Conservation (phyloP, 1,284 basidiomycete genomes). For the Microbotryomycetes sp. region DNA sequence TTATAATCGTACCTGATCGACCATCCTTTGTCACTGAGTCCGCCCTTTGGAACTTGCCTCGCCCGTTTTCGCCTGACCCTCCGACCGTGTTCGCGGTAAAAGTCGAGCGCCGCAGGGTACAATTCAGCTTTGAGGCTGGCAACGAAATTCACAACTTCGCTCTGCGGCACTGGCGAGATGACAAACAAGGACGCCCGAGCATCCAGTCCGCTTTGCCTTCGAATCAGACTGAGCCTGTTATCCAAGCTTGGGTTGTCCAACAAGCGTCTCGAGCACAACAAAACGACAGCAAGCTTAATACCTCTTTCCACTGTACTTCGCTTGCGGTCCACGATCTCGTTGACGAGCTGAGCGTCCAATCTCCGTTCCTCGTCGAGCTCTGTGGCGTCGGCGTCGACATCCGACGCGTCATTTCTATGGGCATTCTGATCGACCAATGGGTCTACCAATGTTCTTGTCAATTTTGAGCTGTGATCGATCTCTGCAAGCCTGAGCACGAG, state of each 20-base stretch:
- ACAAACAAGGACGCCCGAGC: conserved; percentile 89
- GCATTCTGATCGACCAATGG: conserved; percentile 43
- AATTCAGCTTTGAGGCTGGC: conserved; percentile 77
- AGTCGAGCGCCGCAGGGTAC: conserved; percentile 79
- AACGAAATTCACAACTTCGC: conserved; percentile 78
- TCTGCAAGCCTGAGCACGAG: conserved; percentile 78
- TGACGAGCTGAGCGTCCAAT: conserved; percentile 64
- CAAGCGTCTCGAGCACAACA: conserved; percentile 77
- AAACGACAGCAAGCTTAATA: conserved; percentile 87
- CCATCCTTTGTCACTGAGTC: conserved; percentile 77
- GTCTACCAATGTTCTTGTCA: background rate
- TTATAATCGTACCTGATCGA: conserved; percentile 95
- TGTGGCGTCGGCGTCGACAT: conserved; percentile 36
- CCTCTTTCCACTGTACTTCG: conserved; percentile 70
- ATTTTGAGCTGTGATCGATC: background rate
- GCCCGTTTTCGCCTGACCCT: conserved; percentile 76
- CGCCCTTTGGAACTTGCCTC: conserved; percentile 47
- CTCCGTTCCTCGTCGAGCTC: conserved; percentile 59
- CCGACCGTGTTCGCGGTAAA: conserved; percentile 86
- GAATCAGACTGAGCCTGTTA: conserved; percentile 69
- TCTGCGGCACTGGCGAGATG: conserved; percentile 73
- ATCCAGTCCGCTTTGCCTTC: conserved; percentile 78
- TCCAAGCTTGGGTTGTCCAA: conserved; percentile 78
- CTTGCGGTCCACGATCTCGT: conserved; percentile 70
- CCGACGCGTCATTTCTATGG: background rate